Evolutionary conservation across 106 monocot genomes (phyloP), one percentile per base, ranked within the genome.

Genomic region (Dendrobium huoshanense): DNA sequence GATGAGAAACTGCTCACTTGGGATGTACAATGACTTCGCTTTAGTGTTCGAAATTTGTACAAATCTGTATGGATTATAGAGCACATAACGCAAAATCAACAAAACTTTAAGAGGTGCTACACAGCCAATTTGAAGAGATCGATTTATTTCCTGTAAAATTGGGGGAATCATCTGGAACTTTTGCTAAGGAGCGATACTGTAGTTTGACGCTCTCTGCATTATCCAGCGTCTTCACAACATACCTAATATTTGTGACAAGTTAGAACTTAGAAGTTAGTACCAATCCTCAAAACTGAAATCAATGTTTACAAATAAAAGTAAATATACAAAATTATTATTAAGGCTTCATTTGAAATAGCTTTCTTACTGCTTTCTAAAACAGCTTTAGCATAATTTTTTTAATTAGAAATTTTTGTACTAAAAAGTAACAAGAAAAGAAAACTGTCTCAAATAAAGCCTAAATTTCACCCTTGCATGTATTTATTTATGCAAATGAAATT

Each of bases 191-290:
- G 70, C 93, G 93, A 68, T 91, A 96, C 70, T 96, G 96, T 81
- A 96, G 56, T 81, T 96, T 96, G 27, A 93, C 85, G 79, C 96
- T 90, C 81, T 96, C 96, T 65, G 88, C 91, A 78, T 90, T 90
- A 72, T 96, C 96, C 83, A 93, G 56, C 29, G 96, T 96, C 79
- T 96, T 96, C 54, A 96, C 96, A 2, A 96, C 96, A 75, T 96
- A 96, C 96, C 93, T 96, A 83, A 42, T 48, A 27, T 0, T 72
- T 17, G 37, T 16, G 31, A n/a, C 51, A 16, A 37, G 13, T 33
- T 7, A 72, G 37, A 5, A 64, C 17, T 16, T 11, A 55, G 37
- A 5, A 64, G 55, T 16, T 11, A 55, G 55, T 4, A 55, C 17
- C 55, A 17, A 55, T 18, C 18, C 55, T 18, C 18, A 11, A 55